Conservation (phyloP, 2,329 filamentous ascomycete genomes). For the Sporothrix sp. region DNA sequence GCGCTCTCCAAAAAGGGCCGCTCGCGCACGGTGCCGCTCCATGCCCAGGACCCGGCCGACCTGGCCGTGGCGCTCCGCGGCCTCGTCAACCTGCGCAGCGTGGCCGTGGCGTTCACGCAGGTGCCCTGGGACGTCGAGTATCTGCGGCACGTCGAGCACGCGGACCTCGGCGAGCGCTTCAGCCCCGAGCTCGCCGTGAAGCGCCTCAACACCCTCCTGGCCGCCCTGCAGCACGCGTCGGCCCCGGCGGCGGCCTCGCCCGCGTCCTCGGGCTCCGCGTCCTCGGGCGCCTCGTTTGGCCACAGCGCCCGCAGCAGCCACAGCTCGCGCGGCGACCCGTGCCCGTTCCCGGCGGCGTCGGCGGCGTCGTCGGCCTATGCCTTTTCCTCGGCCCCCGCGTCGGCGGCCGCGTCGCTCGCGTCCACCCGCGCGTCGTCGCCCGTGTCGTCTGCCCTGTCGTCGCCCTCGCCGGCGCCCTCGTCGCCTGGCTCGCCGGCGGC, state of each 20-base stretch:
- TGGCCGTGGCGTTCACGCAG: slow-evolving; percentile 33
- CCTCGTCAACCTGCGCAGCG: slow-evolving; percentile 31
- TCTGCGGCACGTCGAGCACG: slow-evolving; percentile 27
- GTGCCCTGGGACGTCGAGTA: slow-evolving; percentile 31
- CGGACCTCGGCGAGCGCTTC: no score
- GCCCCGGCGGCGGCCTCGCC: background rate
- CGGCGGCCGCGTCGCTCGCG: slow-evolving; percentile 3
- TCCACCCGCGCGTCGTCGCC: slow-evolving; percentile 11
- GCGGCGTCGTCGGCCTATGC: background rate
- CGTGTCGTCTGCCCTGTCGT: slow-evolving; percentile 6
- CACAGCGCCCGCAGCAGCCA: slow-evolving; percentile 2
- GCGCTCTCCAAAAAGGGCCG: slow-evolving; percentile 28
- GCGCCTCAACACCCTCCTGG: slow-evolving; percentile 21
- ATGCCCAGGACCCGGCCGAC: slow-evolving; percentile 21
- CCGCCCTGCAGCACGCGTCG: slow-evolving; percentile 15
- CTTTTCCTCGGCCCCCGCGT: background rate
- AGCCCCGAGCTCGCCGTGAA: slow-evolving; percentile 30
- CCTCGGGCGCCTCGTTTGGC: no score
- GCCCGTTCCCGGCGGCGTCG: background rate
- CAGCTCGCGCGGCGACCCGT: background rate
- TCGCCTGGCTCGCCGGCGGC: slow-evolving; percentile 4
- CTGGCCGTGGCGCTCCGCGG: slow-evolving; percentile 27
- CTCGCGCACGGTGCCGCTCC: slow-evolving; percentile 27
- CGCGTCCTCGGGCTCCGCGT: no score
- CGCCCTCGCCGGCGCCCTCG: slow-evolving; percentile 1